Evolutionary conservation across 768 basidiomycete species (phyloP), one percentile per base, ranked within the genome.

Genomic region (Calocera viscosa): DNA sequence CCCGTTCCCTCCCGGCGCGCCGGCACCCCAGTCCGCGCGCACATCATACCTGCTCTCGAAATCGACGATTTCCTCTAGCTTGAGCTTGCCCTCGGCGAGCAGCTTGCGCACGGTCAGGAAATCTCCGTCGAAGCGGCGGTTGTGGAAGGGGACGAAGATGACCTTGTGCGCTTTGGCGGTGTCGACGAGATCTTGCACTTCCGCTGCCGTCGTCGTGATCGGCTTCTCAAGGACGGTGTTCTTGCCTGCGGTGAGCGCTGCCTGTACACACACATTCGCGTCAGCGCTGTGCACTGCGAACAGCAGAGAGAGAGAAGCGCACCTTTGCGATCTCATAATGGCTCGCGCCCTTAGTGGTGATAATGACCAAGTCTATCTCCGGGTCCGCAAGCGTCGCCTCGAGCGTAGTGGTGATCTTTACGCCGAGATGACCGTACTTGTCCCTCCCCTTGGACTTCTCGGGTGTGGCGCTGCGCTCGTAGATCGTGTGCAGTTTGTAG

Each of bases 141-240:
- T 71, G 30, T 71, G 70, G 66, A 64, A 71, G 17, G 67, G 65
- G 0, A 68, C 68, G 35, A 71, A 64, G 19, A 69, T 49, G 34
- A 67, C 24, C 14, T 47, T 43, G 19, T 69, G 65, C 1, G 16
- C 26, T 19, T 66, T 49, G 33, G 70, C 70, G 32, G 69, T 67
- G n/a, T 63, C 34, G 60, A 69, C 65, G 53, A 71, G 66, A 35
- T 71, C 68, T 24, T 65, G 60, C 1, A 66, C 66, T 53, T 71
- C 68, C 22, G 68, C 68, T n/a, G 67, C 41, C 17, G 70, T 69
- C 10, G 70, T 66, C 1, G 49, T 63, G 65, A 68, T 35, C 17
- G 70, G 70, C 68, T 71, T 71, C 65, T 71, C 70, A 43, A 71
- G 64, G 35, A 70, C 68, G 47, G 66, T 64, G 47, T 68, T 64